A percentile compares a stretch with the other conserved stretches of the same genome.
These are phyloP conservation scores for Sistotremastrum niveocremeum DNA, from an alignment of 768 basidiomycete genomes.

Conservation along the genomic window DNA sequence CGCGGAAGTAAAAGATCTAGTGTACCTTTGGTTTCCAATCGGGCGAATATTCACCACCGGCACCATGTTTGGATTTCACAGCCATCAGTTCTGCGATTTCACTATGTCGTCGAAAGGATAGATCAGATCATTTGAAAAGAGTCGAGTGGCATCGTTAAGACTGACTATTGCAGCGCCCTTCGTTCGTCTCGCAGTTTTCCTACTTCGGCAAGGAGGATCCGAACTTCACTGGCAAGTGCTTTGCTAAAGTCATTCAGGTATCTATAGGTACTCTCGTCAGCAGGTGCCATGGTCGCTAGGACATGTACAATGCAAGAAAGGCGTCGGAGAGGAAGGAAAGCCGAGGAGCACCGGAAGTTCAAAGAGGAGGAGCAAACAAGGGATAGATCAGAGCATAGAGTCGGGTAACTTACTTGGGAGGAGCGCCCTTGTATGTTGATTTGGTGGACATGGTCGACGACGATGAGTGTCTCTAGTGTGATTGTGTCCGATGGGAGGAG, in stretches of 20 bases:
- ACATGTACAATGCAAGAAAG: no score
- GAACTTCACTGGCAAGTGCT: slow-evolving; percentile 69
- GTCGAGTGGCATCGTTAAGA: slow-evolving; percentile 6
- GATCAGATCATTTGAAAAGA: neutral
- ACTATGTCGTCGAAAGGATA: slow-evolving; percentile 21
- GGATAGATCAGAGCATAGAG: no score
- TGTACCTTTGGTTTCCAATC: slow-evolving; percentile 38
- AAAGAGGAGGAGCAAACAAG: no score
- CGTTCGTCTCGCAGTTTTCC: slow-evolving; percentile 72
- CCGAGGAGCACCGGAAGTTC: no score
- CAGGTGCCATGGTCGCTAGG: no score
- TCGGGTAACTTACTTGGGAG: no score
- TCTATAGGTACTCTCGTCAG: no score
- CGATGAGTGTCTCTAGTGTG: no score
- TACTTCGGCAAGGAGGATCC: slow-evolving; percentile 72
- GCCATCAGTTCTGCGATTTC: slow-evolving; percentile 62
- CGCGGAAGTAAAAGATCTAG: slow-evolving; percentile 13
- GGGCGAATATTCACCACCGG: slow-evolving; percentile 77
- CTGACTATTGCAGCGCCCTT: slow-evolving; percentile 66
- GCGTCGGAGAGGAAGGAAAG: no score
- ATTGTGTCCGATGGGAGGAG: no score
- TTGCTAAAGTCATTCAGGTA: slow-evolving; percentile 84
- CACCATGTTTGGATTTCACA: slow-evolving; percentile 63
- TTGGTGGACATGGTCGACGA: no score
- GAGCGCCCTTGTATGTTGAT: no score